phyloP scores from a whole-genome alignment of 768 basidiomycete species.

The Brasilioporus rufonigricans region DNA sequence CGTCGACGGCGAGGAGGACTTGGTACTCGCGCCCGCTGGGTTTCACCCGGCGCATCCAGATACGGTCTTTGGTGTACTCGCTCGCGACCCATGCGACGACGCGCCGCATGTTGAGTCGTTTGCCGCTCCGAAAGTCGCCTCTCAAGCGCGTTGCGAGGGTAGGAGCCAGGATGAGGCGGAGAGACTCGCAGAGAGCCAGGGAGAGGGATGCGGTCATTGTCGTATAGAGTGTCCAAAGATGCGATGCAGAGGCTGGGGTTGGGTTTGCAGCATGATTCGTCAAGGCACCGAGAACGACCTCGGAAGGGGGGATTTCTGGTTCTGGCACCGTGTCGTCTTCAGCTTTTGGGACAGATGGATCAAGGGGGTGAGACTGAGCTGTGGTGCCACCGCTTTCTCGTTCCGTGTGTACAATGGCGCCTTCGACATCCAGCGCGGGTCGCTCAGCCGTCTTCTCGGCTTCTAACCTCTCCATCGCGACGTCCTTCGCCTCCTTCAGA shows the following conservation, averaged over 20 bases:
- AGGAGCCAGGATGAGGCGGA: conserved; percentile 93
- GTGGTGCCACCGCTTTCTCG: conserved; percentile 8
- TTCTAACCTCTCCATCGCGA: conserved; percentile 27
- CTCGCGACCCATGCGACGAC: conserved; percentile 97
- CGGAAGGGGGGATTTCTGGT: conserved; percentile 14
- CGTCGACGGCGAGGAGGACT: conserved; percentile 90
- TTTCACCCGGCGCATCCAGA: conserved; percentile 93
- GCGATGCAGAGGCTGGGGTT: conserved; percentile 43
- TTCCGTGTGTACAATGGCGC: conserved; percentile 43
- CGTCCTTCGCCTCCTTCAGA: conserved; percentile 25
- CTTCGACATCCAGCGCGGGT: conserved; percentile 38
- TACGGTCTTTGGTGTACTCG: conserved; percentile 99
- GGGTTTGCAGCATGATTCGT: conserved; percentile 19
- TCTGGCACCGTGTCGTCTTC: conserved; percentile 27
- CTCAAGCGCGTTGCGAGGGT: conserved; percentile 90
- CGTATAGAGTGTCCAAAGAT: conserved; percentile 91
- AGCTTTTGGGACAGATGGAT: conserved; percentile 29
- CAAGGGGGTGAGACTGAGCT: conserved; percentile 13
- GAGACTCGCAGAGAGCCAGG: conserved; percentile 90
- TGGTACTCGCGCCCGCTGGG: conserved; percentile 96
- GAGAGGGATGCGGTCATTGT: conserved; percentile 89
- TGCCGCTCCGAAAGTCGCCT: conserved; percentile 97
- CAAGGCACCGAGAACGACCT: conserved; percentile 23
- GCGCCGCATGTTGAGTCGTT: conserved; percentile 98
- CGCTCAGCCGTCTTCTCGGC: conserved; percentile 28